Conservation (phyloP, 2,329 filamentous ascomycete genomes). For the Sphaerulina musiva region DNA sequence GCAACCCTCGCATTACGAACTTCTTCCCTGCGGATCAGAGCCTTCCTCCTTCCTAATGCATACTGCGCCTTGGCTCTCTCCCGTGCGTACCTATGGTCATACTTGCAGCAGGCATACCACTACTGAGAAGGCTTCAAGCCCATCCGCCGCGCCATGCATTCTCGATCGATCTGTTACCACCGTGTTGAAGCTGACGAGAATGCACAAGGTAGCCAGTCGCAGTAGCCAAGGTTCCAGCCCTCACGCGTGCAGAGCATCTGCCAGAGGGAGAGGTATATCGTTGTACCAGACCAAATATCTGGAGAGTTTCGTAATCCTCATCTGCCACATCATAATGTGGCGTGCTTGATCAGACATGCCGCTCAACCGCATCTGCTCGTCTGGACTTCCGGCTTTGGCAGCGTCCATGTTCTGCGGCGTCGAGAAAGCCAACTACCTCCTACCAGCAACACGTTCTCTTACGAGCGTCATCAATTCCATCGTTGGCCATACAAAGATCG, state of each 20-base stretch:
- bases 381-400: slow-evolving; percentile 2
- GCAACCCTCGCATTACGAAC: background rate
- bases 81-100: slow-evolving; percentile 7
- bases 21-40: background rate
- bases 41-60: slow-evolving; percentile 13
- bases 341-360: background rate
- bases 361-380: slow-evolving; percentile 3
- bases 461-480: background rate
- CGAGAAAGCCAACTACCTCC: background rate
- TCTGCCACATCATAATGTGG: slow-evolving; percentile 13
- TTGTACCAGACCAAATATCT: background rate
- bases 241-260: background rate
- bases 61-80: slow-evolving; percentile 8
- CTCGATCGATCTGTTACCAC: background rate
- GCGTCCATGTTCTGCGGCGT: background rate
- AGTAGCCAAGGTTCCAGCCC: background rate
- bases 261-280: background rate
- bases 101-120: background rate
- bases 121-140: background rate
- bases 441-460: background rate
- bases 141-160: background rate
- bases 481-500: too few relatives aligned
- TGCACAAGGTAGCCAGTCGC: too few relatives aligned
- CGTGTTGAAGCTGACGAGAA: slow-evolving; percentile 2
- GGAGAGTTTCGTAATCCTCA: slow-evolving; percentile 15